Percentiles rank a stretch among this genome's conserved stretches.
Evolutionary conservation across 2,329 filamentous ascomycete species (phyloP).

Genomic region (Paecilomyces dactylethromorphus): DNA sequence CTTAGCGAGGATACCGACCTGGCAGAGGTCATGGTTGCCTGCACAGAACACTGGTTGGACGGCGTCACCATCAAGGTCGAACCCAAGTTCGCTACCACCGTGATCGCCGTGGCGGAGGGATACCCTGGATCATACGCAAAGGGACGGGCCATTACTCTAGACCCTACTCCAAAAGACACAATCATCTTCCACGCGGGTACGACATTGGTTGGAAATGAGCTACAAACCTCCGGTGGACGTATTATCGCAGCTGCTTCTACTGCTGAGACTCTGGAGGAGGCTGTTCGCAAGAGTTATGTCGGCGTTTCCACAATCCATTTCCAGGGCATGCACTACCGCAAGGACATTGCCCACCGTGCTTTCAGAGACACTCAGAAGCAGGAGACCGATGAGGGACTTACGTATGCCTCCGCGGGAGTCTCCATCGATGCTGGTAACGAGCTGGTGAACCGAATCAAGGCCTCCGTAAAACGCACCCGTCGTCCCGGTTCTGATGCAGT

Average conservation of each 20-base stretch:
- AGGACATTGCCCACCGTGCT: slow-evolving; percentile 77
- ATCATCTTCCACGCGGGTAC: slow-evolving; percentile 95
- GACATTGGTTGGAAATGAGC: slow-evolving; percentile 51
- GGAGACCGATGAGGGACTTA: slow-evolving; percentile 47
- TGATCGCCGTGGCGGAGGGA: slow-evolving; percentile 87
- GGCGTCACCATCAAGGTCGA: slow-evolving; percentile 63
- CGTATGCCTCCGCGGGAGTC: slow-evolving; percentile 88
- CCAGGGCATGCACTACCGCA: slow-evolving; percentile 83
- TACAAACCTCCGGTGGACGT: slow-evolving; percentile 77
- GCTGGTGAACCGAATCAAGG: slow-evolving; percentile 87
- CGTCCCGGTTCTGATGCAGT: slow-evolving; percentile 83
- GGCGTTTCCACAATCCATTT: slow-evolving; percentile 76
- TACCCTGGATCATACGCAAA: slow-evolving; percentile 85
- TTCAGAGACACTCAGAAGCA: slow-evolving; percentile 27
- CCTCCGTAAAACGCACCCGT: slow-evolving; percentile 75
- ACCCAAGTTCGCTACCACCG: slow-evolving; percentile 71
- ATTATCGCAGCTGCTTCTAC: slow-evolving; percentile 90
- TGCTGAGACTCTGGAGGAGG: slow-evolving; percentile 67
- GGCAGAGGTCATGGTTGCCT: slow-evolving; percentile 82
- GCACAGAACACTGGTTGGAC: slow-evolving; percentile 67
- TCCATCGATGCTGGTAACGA: slow-evolving; percentile 92
- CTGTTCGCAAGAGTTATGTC: slow-evolving; percentile 80
- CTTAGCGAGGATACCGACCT: slow-evolving; percentile 74
- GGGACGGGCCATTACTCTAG: slow-evolving; percentile 58
- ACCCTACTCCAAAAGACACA: slow-evolving; percentile 50